Conservation (phyloP, 192 early-diverging fungal species). For the Jimgerdemannia lactiflua region DNA sequence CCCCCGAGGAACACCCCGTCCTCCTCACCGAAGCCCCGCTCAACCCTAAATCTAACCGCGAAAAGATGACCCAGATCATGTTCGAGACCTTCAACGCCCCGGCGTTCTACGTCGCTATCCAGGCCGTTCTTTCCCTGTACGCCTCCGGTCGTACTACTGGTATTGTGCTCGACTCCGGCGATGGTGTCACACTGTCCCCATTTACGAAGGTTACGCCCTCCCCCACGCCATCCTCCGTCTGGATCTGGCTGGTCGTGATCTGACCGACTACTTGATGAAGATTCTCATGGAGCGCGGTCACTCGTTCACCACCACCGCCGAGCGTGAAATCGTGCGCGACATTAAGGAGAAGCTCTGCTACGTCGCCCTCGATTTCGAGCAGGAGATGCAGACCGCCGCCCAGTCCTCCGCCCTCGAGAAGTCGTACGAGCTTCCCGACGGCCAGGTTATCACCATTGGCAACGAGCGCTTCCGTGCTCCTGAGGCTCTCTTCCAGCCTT, state of each 20-base stretch:
- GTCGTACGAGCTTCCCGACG: slow-evolving; percentile 98
- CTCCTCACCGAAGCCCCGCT: slow-evolving; percentile 95
- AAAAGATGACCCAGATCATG: slow-evolving; percentile 99
- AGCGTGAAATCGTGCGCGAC: slow-evolving; percentile 98
- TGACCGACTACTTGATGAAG: slow-evolving; percentile 93
- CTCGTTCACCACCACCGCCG: slow-evolving; percentile 93
- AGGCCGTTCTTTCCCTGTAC: slow-evolving; percentile 95
- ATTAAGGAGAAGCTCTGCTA: slow-evolving; percentile 99
- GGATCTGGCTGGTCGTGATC: slow-evolving; percentile 95
- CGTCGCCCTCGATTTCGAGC: slow-evolving; percentile 96
- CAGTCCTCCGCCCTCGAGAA: slow-evolving; percentile 93
- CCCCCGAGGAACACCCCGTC: slow-evolving; percentile 98
- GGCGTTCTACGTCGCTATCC: slow-evolving; percentile 97
- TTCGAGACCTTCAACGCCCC: slow-evolving; percentile 98
- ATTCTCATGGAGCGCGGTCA: slow-evolving; percentile 96
- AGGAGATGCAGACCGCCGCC: slow-evolving; percentile 95
- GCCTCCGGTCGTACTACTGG: slow-evolving; percentile 97
- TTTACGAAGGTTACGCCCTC: slow-evolving; percentile 97
- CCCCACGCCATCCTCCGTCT: slow-evolving; percentile 96
- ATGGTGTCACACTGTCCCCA: slow-evolving; percentile 98
- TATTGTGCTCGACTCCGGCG: slow-evolving; percentile 98
- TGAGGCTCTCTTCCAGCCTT: slow-evolving; percentile 98
- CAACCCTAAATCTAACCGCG: slow-evolving; percentile 98
- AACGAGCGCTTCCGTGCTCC: slow-evolving; percentile 97
- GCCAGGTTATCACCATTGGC: slow-evolving; percentile 97